Evolutionary conservation across 2,329 filamentous ascomycete species (phyloP), one percentile per base, ranked within the genome.

Genomic region (Xylariaceae sp.): DNA sequence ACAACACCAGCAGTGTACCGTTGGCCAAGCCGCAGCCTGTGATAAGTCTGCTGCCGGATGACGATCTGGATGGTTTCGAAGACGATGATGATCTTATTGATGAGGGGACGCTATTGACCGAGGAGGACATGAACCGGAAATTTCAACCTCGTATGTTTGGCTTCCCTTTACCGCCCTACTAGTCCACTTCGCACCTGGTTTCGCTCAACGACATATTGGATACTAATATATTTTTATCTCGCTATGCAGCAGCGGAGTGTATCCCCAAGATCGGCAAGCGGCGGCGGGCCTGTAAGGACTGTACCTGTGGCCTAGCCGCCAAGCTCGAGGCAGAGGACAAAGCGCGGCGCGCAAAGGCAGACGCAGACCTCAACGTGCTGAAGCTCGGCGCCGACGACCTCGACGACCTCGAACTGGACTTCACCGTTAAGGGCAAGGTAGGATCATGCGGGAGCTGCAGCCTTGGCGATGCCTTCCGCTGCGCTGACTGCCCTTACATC

Each of bases 401-500:
- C 46, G 85, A 83, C 48, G 58, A 60, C 51, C 56, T 60, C 22
- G 92, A 97, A 71, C 80, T 97, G 8, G 94, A 99, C 72, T 97
- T 99, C 68, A 99, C 94, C 0, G 89, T 97, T n/a, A 81, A 95
- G 72, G 94, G 94, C 63, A 97, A 96, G 76, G 89, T 92, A 5
- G 92, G 94, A 51, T 95, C 89, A 16, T 99, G 94, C 71, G 90
- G 90, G 26, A 96, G 92, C 73, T 67, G 94, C 72, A 87, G 91
- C 26, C 79, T 99, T 15, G 94, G 94, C 47, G 92, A 97, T 71
- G 92, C 94, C 3, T 91, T 91, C 74, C 78, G 87, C 39, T 89
- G 87, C 68, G 84, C 84, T 12, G 83, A 77, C 22, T 82, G 79
- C 21, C 67, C 65, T 32, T 72, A 69, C 55, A 63, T 71, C 18